Conservation (phyloP, 768 basidiomycete species). For the Leucosporidium creatinivorum region DNA sequence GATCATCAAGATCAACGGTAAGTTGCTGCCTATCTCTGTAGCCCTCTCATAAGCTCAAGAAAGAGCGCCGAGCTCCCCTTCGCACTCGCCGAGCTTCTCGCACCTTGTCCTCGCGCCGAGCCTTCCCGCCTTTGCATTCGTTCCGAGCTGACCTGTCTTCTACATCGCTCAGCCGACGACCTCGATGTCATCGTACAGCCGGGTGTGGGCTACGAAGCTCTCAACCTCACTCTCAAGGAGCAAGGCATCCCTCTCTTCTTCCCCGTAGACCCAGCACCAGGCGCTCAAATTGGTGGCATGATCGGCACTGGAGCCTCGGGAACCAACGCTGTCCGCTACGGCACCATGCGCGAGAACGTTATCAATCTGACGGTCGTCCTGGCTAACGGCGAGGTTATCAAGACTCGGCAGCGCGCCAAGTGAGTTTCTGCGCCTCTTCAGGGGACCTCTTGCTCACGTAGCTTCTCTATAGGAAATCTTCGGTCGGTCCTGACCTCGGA, state of each 20-base stretch:
- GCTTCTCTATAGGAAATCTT: constrained; percentile 56
- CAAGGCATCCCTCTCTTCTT: constrained; percentile 65
- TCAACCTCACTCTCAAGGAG: constrained; percentile 61
- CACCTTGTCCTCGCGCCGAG: neutral
- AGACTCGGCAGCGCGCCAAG: constrained; percentile 56
- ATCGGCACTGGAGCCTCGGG: constrained; percentile 79
- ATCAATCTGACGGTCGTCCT: constrained; percentile 56
- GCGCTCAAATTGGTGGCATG: constrained; percentile 65
- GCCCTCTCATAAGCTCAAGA: too few species aligned
- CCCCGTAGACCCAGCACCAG: constrained; percentile 50
- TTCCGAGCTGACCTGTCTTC: too few species aligned
- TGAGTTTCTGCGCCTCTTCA: neutral
- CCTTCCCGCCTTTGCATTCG: neutral
- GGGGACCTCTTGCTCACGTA: neutral
- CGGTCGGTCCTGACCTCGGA: constrained; percentile 67
- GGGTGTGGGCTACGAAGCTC: constrained; percentile 67
- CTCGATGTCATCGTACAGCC: constrained; percentile 69
- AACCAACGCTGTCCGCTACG: constrained; percentile 47
- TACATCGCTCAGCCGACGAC: constrained; percentile 45
- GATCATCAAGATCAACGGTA: constrained; percentile 65
- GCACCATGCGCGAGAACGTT: constrained; percentile 33
- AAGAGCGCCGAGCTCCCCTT: too few species aligned
- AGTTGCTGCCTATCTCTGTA: too few species aligned
- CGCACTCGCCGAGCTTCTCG: too few species aligned
- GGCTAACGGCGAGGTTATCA: constrained; percentile 82